Percentiles rank a stretch among this genome's conserved stretches.
These are phyloP conservation scores for Diutina scorzettiae DNA, from an alignment of 1,139 yeast species.

Conservation along the genomic window DNA sequence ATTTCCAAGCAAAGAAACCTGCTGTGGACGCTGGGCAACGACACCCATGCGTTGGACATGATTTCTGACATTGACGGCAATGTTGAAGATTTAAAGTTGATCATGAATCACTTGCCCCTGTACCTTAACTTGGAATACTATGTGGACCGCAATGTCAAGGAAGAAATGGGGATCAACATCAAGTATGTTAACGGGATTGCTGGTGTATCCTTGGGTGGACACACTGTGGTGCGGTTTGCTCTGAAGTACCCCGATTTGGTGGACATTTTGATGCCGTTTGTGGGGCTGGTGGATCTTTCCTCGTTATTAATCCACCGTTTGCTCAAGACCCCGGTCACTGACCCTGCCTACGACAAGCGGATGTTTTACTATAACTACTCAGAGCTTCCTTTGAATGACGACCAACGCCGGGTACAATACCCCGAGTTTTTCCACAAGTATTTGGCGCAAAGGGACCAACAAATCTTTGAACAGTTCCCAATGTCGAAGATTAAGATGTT, in stretches of 20 bases:
- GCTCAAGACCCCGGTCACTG: constrained; percentile 10
- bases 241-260: constrained; percentile 84
- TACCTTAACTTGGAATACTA: constrained; percentile 25
- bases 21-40: constrained; percentile 37
- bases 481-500: constrained; percentile 21
- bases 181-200: constrained; percentile 25
- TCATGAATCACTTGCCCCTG: constrained; percentile 38
- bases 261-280: constrained; percentile 70
- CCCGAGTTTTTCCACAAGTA: constrained; percentile 28
- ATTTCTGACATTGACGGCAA: constrained; percentile 38
- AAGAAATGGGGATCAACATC: constrained; percentile 14
- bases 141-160: constrained; percentile 10
- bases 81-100: constrained; percentile 33
- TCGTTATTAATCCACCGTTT: constrained; percentile 32
- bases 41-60: constrained; percentile 43
- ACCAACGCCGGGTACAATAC: constrained; percentile 16
- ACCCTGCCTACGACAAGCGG: constrained; percentile 16
- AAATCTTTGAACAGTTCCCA: constrained; percentile 26
- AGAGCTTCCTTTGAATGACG: constrained; percentile 22
- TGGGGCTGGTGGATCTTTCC: constrained; percentile 35
- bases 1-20: constrained; percentile 24
- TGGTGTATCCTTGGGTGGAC: constrained; percentile 57
- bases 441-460: constrained; percentile 18
- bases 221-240: constrained; percentile 50
- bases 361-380: constrained; percentile 23